phyloP scores from a whole-genome alignment of 148 eudicot species.

The Cornus kousa region DNA sequence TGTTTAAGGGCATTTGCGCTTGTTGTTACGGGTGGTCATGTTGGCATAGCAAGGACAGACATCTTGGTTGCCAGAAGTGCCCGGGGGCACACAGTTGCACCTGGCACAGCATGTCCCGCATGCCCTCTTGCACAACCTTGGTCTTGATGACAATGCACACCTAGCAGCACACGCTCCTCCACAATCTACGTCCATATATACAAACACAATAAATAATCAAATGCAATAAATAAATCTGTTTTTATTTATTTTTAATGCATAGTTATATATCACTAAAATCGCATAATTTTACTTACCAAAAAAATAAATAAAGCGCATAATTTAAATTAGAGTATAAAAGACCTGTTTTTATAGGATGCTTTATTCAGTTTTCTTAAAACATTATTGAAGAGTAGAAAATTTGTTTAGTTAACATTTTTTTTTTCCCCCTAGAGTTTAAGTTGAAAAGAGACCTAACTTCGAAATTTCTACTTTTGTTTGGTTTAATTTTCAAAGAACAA shows the following conservation, averaged over 20 bases:
- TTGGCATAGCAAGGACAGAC: conserved; percentile 1
- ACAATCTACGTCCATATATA: conserved; percentile 34
- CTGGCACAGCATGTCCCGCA: conserved; percentile 59
- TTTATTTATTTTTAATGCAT: background rate
- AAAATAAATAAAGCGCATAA: no score
- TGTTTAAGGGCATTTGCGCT: background rate
- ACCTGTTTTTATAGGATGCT: no score
- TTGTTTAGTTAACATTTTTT: no score
- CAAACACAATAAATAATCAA: background rate
- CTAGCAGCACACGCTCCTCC: conserved; percentile 46
- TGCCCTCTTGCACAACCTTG: conserved; percentile 53
- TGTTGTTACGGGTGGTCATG: conserved; percentile 27
- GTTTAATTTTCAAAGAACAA: no score
- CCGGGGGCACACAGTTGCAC: conserved; percentile 63
- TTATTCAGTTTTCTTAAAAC: no score
- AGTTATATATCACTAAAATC: no score
- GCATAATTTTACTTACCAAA: no score
- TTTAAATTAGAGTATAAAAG: no score
- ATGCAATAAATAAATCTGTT: background rate
- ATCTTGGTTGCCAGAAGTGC: conserved; percentile 47
- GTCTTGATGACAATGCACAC: conserved; percentile 45
- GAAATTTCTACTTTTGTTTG: no score
- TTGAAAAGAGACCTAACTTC: no score
- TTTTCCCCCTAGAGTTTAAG: no score
- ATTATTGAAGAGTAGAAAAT: no score